Conservation (phyloP, 2,329 filamentous ascomycete genomes). For the Aspergillus ibericus region DNA sequence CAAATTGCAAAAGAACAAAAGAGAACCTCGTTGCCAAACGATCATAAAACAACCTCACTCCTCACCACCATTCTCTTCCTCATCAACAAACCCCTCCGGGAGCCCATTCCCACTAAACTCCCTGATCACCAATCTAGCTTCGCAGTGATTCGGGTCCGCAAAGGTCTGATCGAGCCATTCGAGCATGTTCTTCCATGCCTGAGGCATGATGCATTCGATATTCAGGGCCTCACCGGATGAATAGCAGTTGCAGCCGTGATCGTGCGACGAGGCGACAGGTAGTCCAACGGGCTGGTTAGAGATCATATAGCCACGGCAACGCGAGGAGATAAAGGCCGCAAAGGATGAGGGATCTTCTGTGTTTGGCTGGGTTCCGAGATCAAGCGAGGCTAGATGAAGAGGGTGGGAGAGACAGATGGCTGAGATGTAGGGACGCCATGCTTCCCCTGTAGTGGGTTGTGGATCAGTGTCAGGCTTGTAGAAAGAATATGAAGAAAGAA, state of each 20-base stretch:
- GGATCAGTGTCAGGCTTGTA: too few relatives aligned
- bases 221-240: constrained; percentile 63
- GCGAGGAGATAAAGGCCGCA: constrained; percentile 47
- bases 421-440: constrained; percentile 41
- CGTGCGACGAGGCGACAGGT: constrained; percentile 55
- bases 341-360: constrained; percentile 19
- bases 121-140: constrained; percentile 34
- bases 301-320: constrained; percentile 62
- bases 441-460: constrained; percentile 32
- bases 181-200: constrained; percentile 55
- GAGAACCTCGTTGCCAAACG: too few relatives aligned
- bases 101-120: constrained; percentile 14
- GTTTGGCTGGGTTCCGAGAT: constrained; percentile 23
- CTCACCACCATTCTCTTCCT: not conserved
- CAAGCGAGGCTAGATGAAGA: constrained; percentile 31
- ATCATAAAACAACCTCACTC: not conserved
- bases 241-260: constrained; percentile 66
- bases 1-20: too few relatives aligned
- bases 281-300: constrained; percentile 54
- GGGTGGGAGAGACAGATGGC: constrained; percentile 43
- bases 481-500: too few relatives aligned
- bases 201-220: constrained; percentile 63
- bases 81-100: not conserved
- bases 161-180: constrained; percentile 63
- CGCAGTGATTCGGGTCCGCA: constrained; percentile 42